Percentiles rank a stretch among this genome's conserved stretches.
phyloP scores from a whole-genome alignment of 257 asterid genomes.

The Nicotiana noctiflora region DNA sequence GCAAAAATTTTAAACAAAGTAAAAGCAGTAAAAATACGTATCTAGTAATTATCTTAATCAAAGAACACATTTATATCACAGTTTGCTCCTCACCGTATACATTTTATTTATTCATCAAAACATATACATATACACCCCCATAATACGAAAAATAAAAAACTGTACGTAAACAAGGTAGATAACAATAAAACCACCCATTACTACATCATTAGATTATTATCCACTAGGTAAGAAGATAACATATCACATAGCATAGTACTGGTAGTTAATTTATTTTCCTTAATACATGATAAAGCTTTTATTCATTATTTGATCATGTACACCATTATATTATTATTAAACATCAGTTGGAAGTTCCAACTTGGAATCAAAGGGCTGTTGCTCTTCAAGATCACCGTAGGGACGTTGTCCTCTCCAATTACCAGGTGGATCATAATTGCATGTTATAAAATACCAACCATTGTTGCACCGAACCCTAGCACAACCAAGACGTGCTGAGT shows the following conservation, averaged over 20 bases:
- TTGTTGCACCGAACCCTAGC: constrained; percentile 13
- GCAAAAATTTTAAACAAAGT: background rate
- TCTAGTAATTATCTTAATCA: background rate
- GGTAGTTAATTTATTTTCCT: background rate
- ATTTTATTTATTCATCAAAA: background rate
- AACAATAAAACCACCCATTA: background rate
- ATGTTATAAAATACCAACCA: constrained; percentile 9
- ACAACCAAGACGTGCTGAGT: constrained; percentile 11
- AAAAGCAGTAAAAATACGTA: background rate
- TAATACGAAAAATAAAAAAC: too few relatives aligned
- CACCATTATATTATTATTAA: too few relatives aligned
- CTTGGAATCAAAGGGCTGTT: background rate
- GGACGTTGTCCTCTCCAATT: constrained; percentile 13
- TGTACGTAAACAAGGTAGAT: background rate
- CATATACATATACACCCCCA: background rate
- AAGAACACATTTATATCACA: background rate
- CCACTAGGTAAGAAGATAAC: background rate
- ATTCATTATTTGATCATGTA: background rate
- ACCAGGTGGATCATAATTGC: constrained; percentile 20
- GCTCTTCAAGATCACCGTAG: background rate
- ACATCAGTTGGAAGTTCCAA: constrained; percentile 1
- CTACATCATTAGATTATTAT: background rate
- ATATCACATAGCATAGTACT: background rate
- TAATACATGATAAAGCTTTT: background rate
- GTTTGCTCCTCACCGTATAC: background rate